Conservation (phyloP, 1,284 basidiomycete species). For the Ustilago xerochloae region DNA sequence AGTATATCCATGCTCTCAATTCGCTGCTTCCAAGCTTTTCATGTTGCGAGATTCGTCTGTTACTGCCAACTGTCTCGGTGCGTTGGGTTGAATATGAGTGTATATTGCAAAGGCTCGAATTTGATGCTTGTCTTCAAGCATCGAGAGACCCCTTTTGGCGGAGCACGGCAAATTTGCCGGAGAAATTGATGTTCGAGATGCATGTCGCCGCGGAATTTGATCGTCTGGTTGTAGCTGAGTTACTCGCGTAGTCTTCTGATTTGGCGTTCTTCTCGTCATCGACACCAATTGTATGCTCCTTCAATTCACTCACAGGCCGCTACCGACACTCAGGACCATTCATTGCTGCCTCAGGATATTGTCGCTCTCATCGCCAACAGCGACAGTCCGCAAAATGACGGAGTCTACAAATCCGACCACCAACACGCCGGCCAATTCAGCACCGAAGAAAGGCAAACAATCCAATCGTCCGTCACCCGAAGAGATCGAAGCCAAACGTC, state of each 20-base stretch:
- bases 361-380: not conserved
- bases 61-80: no score
- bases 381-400: constrained; percentile 8
- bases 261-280: not conserved
- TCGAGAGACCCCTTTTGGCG: no score
- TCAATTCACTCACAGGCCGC: not conserved
- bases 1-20: no score
- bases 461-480: constrained; percentile 36
- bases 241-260: not conserved
- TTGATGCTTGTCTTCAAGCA: no score
- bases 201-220: not conserved
- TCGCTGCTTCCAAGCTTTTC: no score
- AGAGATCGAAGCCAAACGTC: constrained; percentile 49
- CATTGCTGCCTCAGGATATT: not conserved
- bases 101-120: no score
- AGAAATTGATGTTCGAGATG: constrained; percentile 8
- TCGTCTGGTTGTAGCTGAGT: constrained; percentile 7
- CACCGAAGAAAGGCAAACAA: constrained; percentile 30
- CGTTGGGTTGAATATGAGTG: no score
- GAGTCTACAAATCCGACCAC: constrained; percentile 9
- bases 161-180: constrained; percentile 14
- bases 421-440: not conserved
- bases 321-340: not conserved
- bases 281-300: constrained; percentile 7
- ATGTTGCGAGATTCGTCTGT: no score